Evolutionary conservation across 2,329 filamentous ascomycete species (phyloP), one percentile per base, ranked within the genome.

Genomic region (Neofusicoccum parvum): DNA sequence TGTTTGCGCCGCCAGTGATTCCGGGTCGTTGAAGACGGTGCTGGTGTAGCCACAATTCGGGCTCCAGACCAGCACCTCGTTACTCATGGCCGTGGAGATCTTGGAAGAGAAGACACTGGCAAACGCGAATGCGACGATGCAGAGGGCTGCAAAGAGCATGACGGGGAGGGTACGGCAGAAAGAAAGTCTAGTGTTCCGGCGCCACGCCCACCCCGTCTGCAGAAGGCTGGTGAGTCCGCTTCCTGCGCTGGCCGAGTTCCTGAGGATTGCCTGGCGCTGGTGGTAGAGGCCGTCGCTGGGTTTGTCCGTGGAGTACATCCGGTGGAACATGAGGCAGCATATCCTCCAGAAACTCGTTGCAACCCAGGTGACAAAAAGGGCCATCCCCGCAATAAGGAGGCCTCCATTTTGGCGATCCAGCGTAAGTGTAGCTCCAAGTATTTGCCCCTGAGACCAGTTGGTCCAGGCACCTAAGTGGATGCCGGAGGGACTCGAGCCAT

Each of bases 221-320:
- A 56, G 9, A 4, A 70, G 23, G 2, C 68, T 20, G 50, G 37
- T 64, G 10, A 67, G 60, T 11, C 65, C 69, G 59, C 64, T 69
- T 17, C 34, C 23, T 27, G 69, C 70, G 14, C 66, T 71, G 32
- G 72, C 69, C 3, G 70, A 70, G 56, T 76, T 78, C 10, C 74
- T 71, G n/a, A 78, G 68, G n/a, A 77, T 72, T 0, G 73, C 69
- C 66, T 78, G 76, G 32, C 71, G 70, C 48, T 75, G 74, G 59
- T 76, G 71, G 45, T 76, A 68, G 5, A 76, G 34, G 10, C 69
- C 74, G 63, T 77, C 76, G 53, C 71, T 69, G 5, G 71, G 59
- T 7, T 56, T 32, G 2, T 41, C 9, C 11, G 48, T 64, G 3
- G 73, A 69, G 10, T 69, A 67, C 15, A 58, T 50, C 49, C 70